Percentiles rank a stretch among this genome's conserved stretches.
Conservation (phyloP, 306 rosid species). For the Fagus crenata region DNA sequence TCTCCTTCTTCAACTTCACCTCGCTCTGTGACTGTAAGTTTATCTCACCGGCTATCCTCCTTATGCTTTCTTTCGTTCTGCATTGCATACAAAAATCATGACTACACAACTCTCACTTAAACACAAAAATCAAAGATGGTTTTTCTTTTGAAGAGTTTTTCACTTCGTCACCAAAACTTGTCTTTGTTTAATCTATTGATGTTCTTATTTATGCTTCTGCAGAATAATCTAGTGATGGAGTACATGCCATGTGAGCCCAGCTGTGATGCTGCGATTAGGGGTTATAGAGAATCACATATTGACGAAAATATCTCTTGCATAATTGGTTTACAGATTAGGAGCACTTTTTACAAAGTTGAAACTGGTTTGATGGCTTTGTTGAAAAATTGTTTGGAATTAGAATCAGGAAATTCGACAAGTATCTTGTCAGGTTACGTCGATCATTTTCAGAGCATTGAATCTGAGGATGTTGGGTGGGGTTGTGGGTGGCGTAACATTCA, state of each 20-base stretch:
- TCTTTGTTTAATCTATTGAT: conserved; percentile 13
- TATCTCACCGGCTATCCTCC: conserved; percentile 1
- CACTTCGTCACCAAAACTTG: conserved; percentile 4
- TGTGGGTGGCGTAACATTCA: conserved; percentile 93
- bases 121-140: background rate
- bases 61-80: background rate
- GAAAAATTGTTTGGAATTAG: conserved; percentile 69
- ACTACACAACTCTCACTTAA: background rate
- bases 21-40: background rate
- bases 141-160: conserved; percentile 2
- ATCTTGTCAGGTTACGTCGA: conserved; percentile 65
- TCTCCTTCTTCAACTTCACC: conserved; percentile 30
- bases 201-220: conserved; percentile 27
- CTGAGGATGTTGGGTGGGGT: conserved; percentile 80
- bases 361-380: conserved; percentile 62
- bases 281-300: conserved; percentile 28
- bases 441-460: conserved; percentile 66
- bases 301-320: conserved; percentile 48
- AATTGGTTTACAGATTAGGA: conserved; percentile 56
- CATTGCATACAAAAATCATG: background rate
- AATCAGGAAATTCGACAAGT: conserved; percentile 45
- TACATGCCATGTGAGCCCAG: conserved; percentile 22
- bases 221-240: conserved; percentile 34
- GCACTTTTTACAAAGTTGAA: conserved; percentile 53
- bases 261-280: conserved; percentile 28